These are phyloP conservation scores for Fusarium agapanthi DNA, from an alignment of 2,329 filamentous ascomycete genomes.

Conservation along the genomic window DNA sequence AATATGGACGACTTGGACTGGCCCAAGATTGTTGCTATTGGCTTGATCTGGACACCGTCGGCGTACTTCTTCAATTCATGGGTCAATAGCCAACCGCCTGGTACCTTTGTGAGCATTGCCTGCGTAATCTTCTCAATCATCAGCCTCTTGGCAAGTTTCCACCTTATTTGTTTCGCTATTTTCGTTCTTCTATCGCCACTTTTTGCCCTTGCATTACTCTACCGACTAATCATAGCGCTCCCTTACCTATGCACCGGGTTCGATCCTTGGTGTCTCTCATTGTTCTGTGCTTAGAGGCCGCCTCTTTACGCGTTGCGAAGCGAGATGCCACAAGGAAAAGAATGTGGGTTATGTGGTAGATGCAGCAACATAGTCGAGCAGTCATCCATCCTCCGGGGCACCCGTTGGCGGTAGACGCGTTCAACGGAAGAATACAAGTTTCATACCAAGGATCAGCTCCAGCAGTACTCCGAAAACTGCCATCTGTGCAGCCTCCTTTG, in stretches of 20 bases:
- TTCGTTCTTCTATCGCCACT: not conserved
- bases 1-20: not conserved
- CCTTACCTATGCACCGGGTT: not conserved
- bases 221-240: rapidly evolving
- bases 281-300: not conserved
- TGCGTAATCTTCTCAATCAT: not conserved
- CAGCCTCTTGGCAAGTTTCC: not conserved
- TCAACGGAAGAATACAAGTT: not conserved
- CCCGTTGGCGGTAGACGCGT: not conserved
- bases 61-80: not conserved
- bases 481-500: not conserved
- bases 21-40: rapidly evolving
- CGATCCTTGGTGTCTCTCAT: not conserved
- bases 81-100: not conserved
- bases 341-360: not conserved
- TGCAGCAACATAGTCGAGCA: not conserved
- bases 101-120: not conserved
- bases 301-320: not conserved
- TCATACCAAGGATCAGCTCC: not conserved
- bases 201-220: rapidly evolving
- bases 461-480: rapidly evolving
- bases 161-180: rapidly evolving
- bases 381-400: not conserved
- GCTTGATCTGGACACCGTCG: not conserved
- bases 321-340: not conserved